These are phyloP conservation scores for Moricandia moricandioides DNA, from an alignment of 345 rosid genomes.

Conservation along the genomic window DNA sequence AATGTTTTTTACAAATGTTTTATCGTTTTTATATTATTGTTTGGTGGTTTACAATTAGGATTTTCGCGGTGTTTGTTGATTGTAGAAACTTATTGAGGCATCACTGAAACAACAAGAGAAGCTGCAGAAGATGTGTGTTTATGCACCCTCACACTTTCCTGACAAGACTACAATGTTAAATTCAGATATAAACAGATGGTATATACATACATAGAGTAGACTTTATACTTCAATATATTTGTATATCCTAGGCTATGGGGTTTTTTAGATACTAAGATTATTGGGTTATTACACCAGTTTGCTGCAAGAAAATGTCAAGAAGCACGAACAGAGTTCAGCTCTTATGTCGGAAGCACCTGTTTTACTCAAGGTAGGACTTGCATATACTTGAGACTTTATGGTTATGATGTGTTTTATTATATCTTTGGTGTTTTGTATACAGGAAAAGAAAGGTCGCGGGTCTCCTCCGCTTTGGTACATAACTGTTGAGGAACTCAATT, in stretches of 20 bases:
- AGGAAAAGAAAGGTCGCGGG: constrained; percentile 85
- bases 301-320: constrained; percentile 43
- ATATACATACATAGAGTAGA: not conserved
- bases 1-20: too few relatives aligned
- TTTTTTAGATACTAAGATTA: not conserved
- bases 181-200: constrained; percentile 53
- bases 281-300: constrained; percentile 39
- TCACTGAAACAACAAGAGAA: constrained; percentile 68
- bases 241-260: not conserved
- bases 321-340: constrained; percentile 27
- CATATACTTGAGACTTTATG: not conserved
- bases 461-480: constrained; percentile 74
- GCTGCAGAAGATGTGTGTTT: constrained; percentile 60
- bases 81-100: constrained; percentile 52
- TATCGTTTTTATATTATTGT: too few relatives aligned
- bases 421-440: constrained; percentile 1
- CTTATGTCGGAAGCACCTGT: constrained; percentile 44
- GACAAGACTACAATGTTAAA: constrained; percentile 45
- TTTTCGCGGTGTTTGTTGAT: too few relatives aligned
- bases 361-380: constrained; percentile 68
- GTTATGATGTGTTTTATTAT: too few relatives aligned
- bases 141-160: constrained; percentile 48
- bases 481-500: constrained; percentile 65
- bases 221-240: not conserved
- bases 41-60: too few relatives aligned